Base-by-base conservation (phyloP, 495 filamentous ascomycete species). In the Usnea hakonensis region DNA sequence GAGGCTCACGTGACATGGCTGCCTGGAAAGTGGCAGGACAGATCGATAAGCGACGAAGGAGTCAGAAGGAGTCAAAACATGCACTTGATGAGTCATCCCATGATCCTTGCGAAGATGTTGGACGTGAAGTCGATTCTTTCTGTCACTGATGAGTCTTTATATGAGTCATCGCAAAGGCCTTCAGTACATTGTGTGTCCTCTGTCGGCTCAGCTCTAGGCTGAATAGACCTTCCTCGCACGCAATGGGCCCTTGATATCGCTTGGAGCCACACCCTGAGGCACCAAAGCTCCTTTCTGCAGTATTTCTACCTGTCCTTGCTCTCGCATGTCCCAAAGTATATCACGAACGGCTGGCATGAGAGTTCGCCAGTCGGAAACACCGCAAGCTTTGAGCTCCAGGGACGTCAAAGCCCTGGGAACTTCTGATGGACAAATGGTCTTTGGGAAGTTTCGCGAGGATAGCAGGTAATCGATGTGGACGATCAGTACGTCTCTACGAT, bases 351-450 rank as follows among this genome's bases (percentile, higher is more conserved):
- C 58, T 13, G 70, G 69, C 79, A 81, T 81, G 3, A 72, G 56
- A 21, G 79, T 74, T 63, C 76, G 59, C 79, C 79, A 81, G 5
- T 64, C 62, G 16, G 37, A 36, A 11, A 62, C 68, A n/a, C 68
- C 71, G 30, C 74, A 48, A 11, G 36, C 26, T 8, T 55, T 26
- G 11, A 81, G 68, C 57, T 81, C 75, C 10, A 57, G 54, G 3
- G 41, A 14, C 10, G 72, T 69, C 19, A 81, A 65, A 1, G 74
- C 68, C 17, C 79, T 71, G 14, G 79, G 72, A 28, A 79, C 69
- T 69, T 81, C 79, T 1, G 79, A 81, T 9, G 79, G 79, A 64
- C 79, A 81, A 35, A 78, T 72, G 3, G 79, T 81, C 63, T 81
- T 81, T 14, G 79, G 79, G 43, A 40, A 61, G 14, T 65, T 41